Evolutionary conservation across 257 asterid genomes (phyloP), one percentile per base, ranked within the genome.

Genomic region (Mentha longifolia): DNA sequence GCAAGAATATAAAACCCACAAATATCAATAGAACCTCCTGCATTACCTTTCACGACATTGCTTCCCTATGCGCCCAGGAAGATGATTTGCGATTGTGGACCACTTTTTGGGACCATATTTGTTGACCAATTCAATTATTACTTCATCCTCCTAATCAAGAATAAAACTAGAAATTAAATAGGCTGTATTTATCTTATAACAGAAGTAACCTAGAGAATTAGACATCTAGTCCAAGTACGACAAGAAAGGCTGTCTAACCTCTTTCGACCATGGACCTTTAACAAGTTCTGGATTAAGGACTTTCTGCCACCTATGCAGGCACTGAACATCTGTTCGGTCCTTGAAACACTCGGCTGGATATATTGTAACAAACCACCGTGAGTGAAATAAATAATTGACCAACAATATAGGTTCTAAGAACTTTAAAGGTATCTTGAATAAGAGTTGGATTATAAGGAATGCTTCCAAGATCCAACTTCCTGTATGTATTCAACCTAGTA

Each of bases 231-330:
- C 55, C 45, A 56, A 13, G 73, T 68, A 39, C 43, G 73, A 80
- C 42, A 67, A 76, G 43, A 70, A 33, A 56, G 51, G 37, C 50
- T 37, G 60, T 14, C 90, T 50, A 76, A 95, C 99, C 95, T 95
- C 96, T 87, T 90, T 90, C 15, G 99, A 85, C 99, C 99, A 95
- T 46, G 99, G 99, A 82, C 99, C 99, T 87, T 95, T 95, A 54
- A 95, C 95, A 82, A 95, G 99, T 42, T 95, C 98, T 28, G 99
- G 99, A 85, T 95, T 90, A 56, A 95, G 96, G 84, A 95, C 99
- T 84, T 95, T 95, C 84, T 95, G 99, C 99, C 99, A 95, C 85
- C 99, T 84, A 81, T 95, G 99, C 56, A 95, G 81, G 85, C 99
- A 95, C 83, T 95, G 98, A 50, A 92, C 98, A 88, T 92, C 98